These are phyloP conservation scores for Salix viminalis DNA, from an alignment of 345 rosid species.

Conservation along the genomic window DNA sequence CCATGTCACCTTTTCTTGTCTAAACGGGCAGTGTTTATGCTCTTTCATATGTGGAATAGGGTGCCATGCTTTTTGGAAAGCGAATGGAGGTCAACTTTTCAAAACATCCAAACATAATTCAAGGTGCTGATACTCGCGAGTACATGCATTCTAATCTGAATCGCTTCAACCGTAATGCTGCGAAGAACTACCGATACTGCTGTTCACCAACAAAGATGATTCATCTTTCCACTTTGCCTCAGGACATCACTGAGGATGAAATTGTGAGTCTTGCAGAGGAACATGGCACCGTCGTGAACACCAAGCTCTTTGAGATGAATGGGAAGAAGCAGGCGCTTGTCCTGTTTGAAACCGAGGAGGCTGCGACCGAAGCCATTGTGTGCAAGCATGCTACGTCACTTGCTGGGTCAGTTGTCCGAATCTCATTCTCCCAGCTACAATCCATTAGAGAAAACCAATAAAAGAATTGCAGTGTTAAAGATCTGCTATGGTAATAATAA, in stretches of 20 bases:
- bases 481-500: constrained; percentile 5
- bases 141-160: constrained; percentile 78
- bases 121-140: constrained; percentile 82
- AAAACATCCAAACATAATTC: constrained; percentile 80
- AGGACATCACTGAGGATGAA: constrained; percentile 80
- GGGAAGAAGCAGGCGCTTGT: constrained; percentile 91
- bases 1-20: not conserved
- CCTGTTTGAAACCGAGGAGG: constrained; percentile 76
- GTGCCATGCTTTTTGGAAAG: constrained; percentile 90
- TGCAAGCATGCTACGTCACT: constrained; percentile 86
- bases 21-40: not conserved
- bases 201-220: constrained; percentile 97
- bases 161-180: constrained; percentile 94
- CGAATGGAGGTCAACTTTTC: constrained; percentile 90
- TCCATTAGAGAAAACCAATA: constrained; percentile 31
- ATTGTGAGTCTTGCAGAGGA: constrained; percentile 68
- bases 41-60: constrained; percentile 37
- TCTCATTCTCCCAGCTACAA: constrained; percentile 96
- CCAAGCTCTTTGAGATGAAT: constrained; percentile 88
- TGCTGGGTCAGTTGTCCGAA: constrained; percentile 74
- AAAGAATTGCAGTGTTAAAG: not conserved
- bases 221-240: constrained; percentile 88
- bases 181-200: constrained; percentile 93
- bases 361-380: constrained; percentile 90
- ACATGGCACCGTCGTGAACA: constrained; percentile 58